Evolutionary conservation across 129 eudicot genomes (phyloP), one percentile per base, ranked within the genome.

Genomic region (Pittosporum tobira): DNA sequence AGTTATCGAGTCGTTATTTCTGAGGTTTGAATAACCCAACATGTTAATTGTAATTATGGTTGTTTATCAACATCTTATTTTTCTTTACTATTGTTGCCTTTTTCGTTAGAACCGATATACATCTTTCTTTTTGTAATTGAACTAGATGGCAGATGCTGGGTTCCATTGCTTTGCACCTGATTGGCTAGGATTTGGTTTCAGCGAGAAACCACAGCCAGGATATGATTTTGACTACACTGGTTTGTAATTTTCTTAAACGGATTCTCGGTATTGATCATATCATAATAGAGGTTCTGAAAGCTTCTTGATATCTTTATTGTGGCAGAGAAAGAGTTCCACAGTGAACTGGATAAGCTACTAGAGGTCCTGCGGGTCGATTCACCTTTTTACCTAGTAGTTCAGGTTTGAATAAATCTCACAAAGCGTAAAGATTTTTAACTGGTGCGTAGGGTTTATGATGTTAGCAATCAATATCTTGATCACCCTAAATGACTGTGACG

Each of bases 101-200:
- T 13, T 46, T 31, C 43, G 29, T 47, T 62, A 29, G 22, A 10
- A 45, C 36, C 22, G 27, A 26, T 5, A 30, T 52, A 27, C 16
- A 27, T 13, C 5, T 3, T 51, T 23, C 15, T 51, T 51, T 14
- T 13, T 15, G 15, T 20, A 5, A 25, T 23, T 46, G 47, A 19
- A 52, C 18, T 70, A 91, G 99, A 45, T 91, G 94, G 73, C 94
- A 2, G 88, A 83, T 72, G 73, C 81, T 69, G 99, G 99, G 42
- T 91, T 83, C 64, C 99, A 84, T 62, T 91, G 99, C 67, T 70
- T 71, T 44, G 99, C 99, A 19, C 99, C 99, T 65, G 99, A 91
- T 75, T 91, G 99, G 99, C 76, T 91, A 63, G 99, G 99, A 61
- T 91, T 91, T 74, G 99, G 99, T 63, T 91, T 91, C 66, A 91